Base-by-base conservation (phyloP, 2,329 filamentous ascomycete genomes). In the Paecilomyces dactylethromorphus region DNA sequence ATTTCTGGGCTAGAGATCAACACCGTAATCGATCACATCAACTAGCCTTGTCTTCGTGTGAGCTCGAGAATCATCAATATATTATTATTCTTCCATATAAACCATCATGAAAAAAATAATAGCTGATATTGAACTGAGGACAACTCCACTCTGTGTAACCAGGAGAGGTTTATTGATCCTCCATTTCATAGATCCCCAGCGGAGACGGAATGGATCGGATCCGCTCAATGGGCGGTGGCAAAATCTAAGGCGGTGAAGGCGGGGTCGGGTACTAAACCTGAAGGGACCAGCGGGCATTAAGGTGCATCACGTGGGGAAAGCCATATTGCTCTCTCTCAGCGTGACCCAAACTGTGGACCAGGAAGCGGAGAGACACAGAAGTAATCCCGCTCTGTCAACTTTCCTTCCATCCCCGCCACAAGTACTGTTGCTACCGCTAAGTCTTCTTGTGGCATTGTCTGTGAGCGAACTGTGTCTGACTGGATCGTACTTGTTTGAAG, bases 251-350 rank as follows among this genome's bases (percentile, higher is more conserved):
- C 26, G 53, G 53, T 32, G 26, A 31, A 32, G 22, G 53, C 13
- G 32, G 26, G 26, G 53, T 45, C 15, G 2, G 8, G 3, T 1
- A 52, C 50, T 52, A 52, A 26, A n/a, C 50, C 50, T 1, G 21
- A 52, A 24, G 5, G 3, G 26, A 5, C 21, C 3, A 11, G 54
- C 32, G 29, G 21, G 31, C 26, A 53, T 24, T 59, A 59, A 59
- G 58, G 55, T 57, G 51, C 55, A 57, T 59, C 58, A 59, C 58
- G 58, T 59, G 58, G 51, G n/a, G 55, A 55, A n/a, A n/a, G n/a
- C n/a, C n/a, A n/a, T 35, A 53, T 55, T 59, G 59, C 56, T 57
- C 32, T 53, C 56, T 57, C 32, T 53, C 13, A 53, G 57, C 58
- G 56, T 56, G 53, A 58, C 50, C 32, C 57, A 56, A 49, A 56